Percentiles rank a stretch among this genome's conserved stretches.
Conservation (phyloP, 805 yeast genomes). For the Pichia paraexigua region DNA sequence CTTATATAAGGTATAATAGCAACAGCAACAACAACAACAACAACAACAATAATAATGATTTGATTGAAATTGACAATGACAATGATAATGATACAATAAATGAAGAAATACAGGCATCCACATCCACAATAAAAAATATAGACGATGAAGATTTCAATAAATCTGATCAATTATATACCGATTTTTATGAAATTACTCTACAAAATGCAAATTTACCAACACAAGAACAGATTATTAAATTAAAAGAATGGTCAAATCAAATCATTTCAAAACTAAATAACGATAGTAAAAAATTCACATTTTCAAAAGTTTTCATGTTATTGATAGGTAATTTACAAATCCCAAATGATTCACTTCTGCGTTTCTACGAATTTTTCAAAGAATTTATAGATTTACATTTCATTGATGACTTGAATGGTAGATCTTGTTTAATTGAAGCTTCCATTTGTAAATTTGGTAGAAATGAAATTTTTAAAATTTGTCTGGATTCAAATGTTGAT, state of each 20-base stretch:
- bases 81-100: background rate
- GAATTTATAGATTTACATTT: slow-evolving; percentile 53
- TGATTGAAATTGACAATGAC: background rate
- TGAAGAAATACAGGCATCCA: background rate
- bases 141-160: slow-evolving; percentile 7
- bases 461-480: slow-evolving; percentile 20
- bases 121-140: background rate
- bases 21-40: background rate
- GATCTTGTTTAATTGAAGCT: slow-evolving; percentile 71
- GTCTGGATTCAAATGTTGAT: slow-evolving; percentile 20
- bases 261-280: slow-evolving; percentile 37
- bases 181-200: slow-evolving; percentile 39
- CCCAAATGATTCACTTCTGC: slow-evolving; percentile 50
- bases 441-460: slow-evolving; percentile 26
- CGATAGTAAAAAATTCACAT: slow-evolving; percentile 33
- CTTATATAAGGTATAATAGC: slow-evolving; percentile 20
- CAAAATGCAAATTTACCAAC: slow-evolving; percentile 32
- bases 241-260: slow-evolving; percentile 33
- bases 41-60: background rate
- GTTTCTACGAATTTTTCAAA: slow-evolving; percentile 40
- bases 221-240: slow-evolving; percentile 23
- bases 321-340: slow-evolving; percentile 59
- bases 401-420: slow-evolving; percentile 64
- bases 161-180: slow-evolving; percentile 64
- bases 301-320: slow-evolving; percentile 67